phyloP scores from a whole-genome alignment of 306 rosid genomes.

The Elaeagnus macrophylla region DNA sequence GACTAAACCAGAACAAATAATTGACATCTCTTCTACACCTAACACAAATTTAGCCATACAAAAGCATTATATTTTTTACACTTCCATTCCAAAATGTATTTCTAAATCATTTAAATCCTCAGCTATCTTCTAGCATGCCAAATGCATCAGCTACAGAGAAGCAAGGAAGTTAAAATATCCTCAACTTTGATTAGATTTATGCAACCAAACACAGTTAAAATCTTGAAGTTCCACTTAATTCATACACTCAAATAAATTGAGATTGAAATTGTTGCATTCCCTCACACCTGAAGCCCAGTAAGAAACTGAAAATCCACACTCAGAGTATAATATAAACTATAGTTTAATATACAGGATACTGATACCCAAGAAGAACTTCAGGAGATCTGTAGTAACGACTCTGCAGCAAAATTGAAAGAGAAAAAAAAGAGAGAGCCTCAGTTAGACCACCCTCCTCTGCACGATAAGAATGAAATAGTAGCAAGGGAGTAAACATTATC shows the following conservation, averaged over 20 bases:
- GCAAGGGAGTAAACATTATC: slow-evolving; percentile 7
- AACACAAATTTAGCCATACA: neutral
- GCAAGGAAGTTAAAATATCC: too few species aligned
- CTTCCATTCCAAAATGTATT: neutral
- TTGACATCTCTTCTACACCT: neutral
- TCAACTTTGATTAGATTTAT: too few species aligned
- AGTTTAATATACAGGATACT: slow-evolving; percentile 67
- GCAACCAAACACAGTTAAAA: too few species aligned
- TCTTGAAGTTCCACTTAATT: too few species aligned
- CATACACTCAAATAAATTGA: too few species aligned
- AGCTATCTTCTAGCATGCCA: neutral
- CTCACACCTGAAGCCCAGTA: too few species aligned
- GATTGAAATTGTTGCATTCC: too few species aligned
- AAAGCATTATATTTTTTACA: neutral
- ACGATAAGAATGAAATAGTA: slow-evolving; percentile 16
- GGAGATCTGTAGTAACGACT: slow-evolving; percentile 98
- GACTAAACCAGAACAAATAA: slow-evolving; percentile 9
- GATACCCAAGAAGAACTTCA: slow-evolving; percentile 98
- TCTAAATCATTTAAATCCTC: neutral
- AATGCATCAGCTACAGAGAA: neutral
- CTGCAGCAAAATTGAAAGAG: slow-evolving; percentile 41
- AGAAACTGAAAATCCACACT: too few species aligned
- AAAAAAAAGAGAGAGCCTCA: neutral
- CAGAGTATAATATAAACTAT: neutral
- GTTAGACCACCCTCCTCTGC: slow-evolving; percentile 18